Evolutionary conservation across 495 filamentous ascomycete genomes (phyloP), one percentile per base, ranked within the genome.

Genomic region (Hypomontagnella submonticulosa): DNA sequence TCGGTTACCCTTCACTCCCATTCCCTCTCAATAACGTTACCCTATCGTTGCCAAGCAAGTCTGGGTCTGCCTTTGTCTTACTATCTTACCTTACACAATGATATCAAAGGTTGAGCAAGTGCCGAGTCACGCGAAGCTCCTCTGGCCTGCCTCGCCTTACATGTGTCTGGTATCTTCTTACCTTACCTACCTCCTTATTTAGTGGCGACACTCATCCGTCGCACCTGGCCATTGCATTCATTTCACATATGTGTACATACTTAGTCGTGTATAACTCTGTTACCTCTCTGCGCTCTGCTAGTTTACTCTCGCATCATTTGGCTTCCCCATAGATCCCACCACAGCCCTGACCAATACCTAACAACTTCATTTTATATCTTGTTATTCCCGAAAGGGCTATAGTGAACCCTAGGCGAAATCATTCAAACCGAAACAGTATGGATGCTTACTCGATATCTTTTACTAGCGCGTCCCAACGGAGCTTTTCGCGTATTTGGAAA

Each of bases 391-490:
- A 27, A 27, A 2, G 23, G 23, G 6, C 23, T 27, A 54, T 40
- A 54, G 16, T 20, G n/a, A 44, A 37, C 10, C 8, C 50, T 23
- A 42, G 23, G 34, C 8, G 11, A 58, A 38, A 38, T 32, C 13
- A 42, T n/a, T n/a, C n/a, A 34, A 33, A 19, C n/a, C 36, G 19
- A 23, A 27, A 40, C 57, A 73, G 38, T 32, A 83, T 85, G 83
- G 82, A 85, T 72, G 78, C 82, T 76, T 75, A 80, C 66, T 73
- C 77, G 6, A 75, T 83, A 61, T 81, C 80, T 37, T 74, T 79
- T 57, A 79, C 77, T 41, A 80, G 76, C 72, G 57, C 73, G 33
- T 71, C 77, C 7, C 72, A 69, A 40, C 78, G 76, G 57, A 68
- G 59, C 10, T 67, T 76, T 15, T 83, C 81, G 8, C 77, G 73